These are phyloP conservation scores for Phaseolus coccineus DNA, from an alignment of 331 rosid genomes.

Conservation along the genomic window DNA sequence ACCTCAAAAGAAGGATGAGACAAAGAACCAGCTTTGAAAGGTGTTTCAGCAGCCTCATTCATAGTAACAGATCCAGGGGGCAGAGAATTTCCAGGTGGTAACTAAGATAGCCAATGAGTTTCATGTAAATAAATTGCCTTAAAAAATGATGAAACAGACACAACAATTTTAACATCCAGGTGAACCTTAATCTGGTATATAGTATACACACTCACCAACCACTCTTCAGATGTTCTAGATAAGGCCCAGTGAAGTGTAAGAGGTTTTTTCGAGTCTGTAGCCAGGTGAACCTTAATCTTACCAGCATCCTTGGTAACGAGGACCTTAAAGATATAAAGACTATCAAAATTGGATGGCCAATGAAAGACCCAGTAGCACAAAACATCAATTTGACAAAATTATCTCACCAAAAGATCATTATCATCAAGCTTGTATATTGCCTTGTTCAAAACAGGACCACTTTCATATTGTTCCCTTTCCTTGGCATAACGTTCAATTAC, in stretches of 20 bases:
- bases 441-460: slow-evolving; percentile 61
- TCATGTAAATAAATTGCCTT: slow-evolving; percentile 35
- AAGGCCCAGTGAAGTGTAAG: slow-evolving; percentile 91
- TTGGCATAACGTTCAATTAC: slow-evolving; percentile 64
- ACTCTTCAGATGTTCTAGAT: slow-evolving; percentile 80
- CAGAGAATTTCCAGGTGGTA: slow-evolving; percentile 70
- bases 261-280: slow-evolving; percentile 76
- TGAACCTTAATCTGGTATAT: not conserved
- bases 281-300: slow-evolving; percentile 79
- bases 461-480: slow-evolving; percentile 75
- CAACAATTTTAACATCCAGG: slow-evolving; percentile 34
- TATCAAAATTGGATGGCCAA: slow-evolving; percentile 39
- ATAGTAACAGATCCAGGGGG: slow-evolving; percentile 78
- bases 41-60: slow-evolving; percentile 70
- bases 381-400: slow-evolving; percentile 42
- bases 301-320: slow-evolving; percentile 70
- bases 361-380: slow-evolving; percentile 21
- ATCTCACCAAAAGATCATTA: slow-evolving; percentile 78
- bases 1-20: slow-evolving; percentile 67
- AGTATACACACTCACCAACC: slow-evolving; percentile 76
- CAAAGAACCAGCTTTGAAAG: slow-evolving; percentile 56
- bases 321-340: slow-evolving; percentile 61
- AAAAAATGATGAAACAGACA: slow-evolving; percentile 22
- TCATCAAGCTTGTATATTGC: slow-evolving; percentile 60
- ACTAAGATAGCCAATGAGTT: slow-evolving; percentile 60